These are phyloP conservation scores for Diutina siamensis DNA, from an alignment of 1,139 yeast species.

Conservation along the genomic window DNA sequence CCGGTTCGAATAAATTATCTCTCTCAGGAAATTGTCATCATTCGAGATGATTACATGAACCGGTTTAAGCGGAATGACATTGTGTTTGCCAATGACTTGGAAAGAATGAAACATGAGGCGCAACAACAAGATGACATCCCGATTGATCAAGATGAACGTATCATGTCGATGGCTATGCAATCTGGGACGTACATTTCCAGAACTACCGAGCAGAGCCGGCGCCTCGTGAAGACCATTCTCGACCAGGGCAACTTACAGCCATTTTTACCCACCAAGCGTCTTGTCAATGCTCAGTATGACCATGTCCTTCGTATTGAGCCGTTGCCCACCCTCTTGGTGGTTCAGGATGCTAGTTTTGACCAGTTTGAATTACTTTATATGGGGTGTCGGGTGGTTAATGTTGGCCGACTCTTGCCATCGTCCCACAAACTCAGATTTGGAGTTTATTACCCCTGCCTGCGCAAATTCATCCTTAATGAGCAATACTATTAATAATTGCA, in stretches of 20 bases:
- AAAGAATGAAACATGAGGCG: conserved; percentile 12
- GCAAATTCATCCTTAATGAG: neutral
- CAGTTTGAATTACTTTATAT: conserved; percentile 66
- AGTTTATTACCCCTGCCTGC: conserved; percentile 47
- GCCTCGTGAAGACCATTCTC: conserved; percentile 62
- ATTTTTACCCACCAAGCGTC: conserved; percentile 46
- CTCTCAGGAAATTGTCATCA: conserved; percentile 70
- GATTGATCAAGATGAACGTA: conserved; percentile 10
- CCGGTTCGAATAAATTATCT: conserved; percentile 71
- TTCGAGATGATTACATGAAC: conserved; percentile 61
- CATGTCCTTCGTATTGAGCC: conserved; percentile 64
- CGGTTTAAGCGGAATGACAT: conserved; percentile 64
- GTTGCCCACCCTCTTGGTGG: conserved; percentile 55
- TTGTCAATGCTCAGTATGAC: conserved; percentile 62
- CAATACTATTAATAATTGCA: neutral
- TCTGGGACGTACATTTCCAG: conserved; percentile 16
- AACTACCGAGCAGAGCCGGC: conserved; percentile 56
- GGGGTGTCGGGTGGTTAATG: conserved; percentile 71
- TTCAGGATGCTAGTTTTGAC: conserved; percentile 63
- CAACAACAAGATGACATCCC: conserved; percentile 13
- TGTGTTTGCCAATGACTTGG: conserved; percentile 33
- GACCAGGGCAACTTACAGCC: conserved; percentile 90
- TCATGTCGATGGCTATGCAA: conserved; percentile 11
- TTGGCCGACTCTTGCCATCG: conserved; percentile 43
- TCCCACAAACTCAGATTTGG: conserved; percentile 48